phyloP scores from a whole-genome alignment of 2,329 filamentous ascomycete genomes.

The Penicillium glabrum region DNA sequence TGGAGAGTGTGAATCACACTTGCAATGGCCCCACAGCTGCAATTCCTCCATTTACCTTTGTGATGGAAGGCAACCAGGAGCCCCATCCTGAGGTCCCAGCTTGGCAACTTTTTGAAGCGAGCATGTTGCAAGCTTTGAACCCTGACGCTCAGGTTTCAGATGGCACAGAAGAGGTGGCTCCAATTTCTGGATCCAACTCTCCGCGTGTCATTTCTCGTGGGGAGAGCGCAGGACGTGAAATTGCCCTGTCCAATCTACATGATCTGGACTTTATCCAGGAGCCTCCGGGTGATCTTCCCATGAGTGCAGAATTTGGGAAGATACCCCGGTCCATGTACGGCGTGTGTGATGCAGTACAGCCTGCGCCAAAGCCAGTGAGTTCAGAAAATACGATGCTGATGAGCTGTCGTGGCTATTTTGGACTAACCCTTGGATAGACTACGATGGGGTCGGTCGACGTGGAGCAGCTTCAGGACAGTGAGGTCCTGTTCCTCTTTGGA shows the following conservation, averaged over 20 bases:
- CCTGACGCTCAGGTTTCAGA: neutral
- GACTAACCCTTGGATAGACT: constrained; percentile 2
- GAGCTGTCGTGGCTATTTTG: neutral
- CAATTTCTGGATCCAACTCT: neutral
- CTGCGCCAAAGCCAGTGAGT: neutral
- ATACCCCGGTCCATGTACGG: neutral
- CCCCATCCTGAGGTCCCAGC: neutral
- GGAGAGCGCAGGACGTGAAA: neutral
- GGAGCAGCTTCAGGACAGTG: constrained; percentile 10
- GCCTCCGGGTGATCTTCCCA: neutral
- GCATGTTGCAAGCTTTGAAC: neutral
- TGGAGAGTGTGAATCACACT: neutral
- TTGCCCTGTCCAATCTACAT: neutral
- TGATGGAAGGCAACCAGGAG: neutral
- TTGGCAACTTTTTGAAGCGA: neutral
- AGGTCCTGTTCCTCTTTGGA: constrained; percentile 34
- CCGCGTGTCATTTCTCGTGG: neutral
- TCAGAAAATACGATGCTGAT: neutral
- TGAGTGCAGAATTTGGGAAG: neutral
- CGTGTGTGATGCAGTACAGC: neutral
- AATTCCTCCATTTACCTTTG: neutral
- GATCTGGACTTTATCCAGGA: neutral
- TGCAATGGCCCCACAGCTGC: neutral
- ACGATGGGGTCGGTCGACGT: constrained; percentile 9
- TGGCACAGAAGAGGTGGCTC: neutral